These are phyloP conservation scores for Aspergillus felis DNA, from an alignment of 2,329 filamentous ascomycete genomes.

Conservation along the genomic window DNA sequence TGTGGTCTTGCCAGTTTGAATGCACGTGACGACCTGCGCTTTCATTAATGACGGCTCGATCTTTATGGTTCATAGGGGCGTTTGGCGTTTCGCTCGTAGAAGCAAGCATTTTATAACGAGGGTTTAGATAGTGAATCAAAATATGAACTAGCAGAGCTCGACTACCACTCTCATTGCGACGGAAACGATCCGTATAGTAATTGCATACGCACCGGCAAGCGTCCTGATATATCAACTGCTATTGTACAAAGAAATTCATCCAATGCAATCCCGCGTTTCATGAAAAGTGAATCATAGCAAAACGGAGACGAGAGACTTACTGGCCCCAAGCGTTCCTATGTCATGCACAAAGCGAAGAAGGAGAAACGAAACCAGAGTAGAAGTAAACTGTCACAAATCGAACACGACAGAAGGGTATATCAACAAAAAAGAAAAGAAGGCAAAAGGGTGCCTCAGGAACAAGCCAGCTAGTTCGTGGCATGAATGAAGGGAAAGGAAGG, in stretches of 20 bases:
- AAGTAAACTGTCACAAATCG: not conserved
- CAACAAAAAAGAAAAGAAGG: constrained; percentile 2
- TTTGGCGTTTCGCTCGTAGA: not conserved
- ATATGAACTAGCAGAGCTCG: not conserved
- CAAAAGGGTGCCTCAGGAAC: not conserved
- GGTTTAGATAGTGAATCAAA: not conserved
- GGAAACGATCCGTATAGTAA: not conserved
- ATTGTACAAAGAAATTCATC: not conserved
- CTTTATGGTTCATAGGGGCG: not conserved
- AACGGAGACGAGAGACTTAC: not conserved
- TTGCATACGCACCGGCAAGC: not conserved
- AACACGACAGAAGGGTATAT: not conserved
- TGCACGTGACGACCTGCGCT: not conserved
- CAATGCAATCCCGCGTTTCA: not conserved
- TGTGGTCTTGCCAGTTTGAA: not conserved
- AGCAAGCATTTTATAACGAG: not conserved
- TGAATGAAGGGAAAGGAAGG: not conserved
- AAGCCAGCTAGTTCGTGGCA: not conserved
- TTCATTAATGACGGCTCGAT: not conserved
- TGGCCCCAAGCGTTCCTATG: not conserved
- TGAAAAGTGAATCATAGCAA: not conserved
- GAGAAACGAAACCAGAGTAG: not conserved
- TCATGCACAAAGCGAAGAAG: constrained; percentile 1
- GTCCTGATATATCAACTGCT: not conserved
- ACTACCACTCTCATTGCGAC: not conserved